phyloP scores from a whole-genome alignment of 2,329 filamentous ascomycete genomes.

The Hymenoscyphus salicellus region DNA sequence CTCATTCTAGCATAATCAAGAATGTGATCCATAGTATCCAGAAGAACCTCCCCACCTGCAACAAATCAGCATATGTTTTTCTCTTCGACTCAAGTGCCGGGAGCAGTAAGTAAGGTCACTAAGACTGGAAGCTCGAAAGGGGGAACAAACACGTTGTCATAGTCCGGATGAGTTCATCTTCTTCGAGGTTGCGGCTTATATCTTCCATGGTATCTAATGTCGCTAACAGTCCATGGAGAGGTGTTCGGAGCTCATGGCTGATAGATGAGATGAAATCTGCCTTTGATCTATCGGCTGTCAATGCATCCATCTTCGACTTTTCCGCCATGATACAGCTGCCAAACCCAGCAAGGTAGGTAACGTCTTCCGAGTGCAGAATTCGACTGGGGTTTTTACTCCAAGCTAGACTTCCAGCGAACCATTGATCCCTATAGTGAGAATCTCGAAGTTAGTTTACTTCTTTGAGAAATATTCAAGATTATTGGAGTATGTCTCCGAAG shows the following conservation, averaged over 20 bases:
- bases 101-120: too few species aligned
- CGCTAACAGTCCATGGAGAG: slow-evolving; percentile 57
- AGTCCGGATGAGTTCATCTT: slow-evolving; percentile 46
- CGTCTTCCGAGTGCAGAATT: slow-evolving; percentile 43
- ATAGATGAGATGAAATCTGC: slow-evolving; percentile 57
- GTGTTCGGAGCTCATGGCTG: slow-evolving; percentile 59
- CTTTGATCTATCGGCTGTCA: slow-evolving; percentile 43
- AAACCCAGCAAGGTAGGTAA: slow-evolving; percentile 50
- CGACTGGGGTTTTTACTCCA: slow-evolving; percentile 45
- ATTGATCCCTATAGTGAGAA: too few species aligned
- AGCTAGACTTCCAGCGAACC: slow-evolving; percentile 48
- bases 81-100: too few species aligned
- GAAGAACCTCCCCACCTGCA: slow-evolving; percentile 42
- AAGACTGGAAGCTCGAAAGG: too few species aligned
- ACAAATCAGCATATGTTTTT: too few species aligned
- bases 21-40: slow-evolving; percentile 52
- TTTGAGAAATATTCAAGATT: too few species aligned
- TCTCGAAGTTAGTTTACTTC: too few species aligned
- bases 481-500: too few species aligned
- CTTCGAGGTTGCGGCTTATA: slow-evolving; percentile 43
- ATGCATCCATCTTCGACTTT: slow-evolving; percentile 46
- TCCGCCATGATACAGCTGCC: slow-evolving; percentile 55
- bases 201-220: slow-evolving; percentile 51
- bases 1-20: slow-evolving; percentile 36
- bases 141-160: slow-evolving; percentile 31